These are phyloP conservation scores for Solanum etuberosum DNA, from an alignment of 257 asterid species.

Conservation along the genomic window DNA sequence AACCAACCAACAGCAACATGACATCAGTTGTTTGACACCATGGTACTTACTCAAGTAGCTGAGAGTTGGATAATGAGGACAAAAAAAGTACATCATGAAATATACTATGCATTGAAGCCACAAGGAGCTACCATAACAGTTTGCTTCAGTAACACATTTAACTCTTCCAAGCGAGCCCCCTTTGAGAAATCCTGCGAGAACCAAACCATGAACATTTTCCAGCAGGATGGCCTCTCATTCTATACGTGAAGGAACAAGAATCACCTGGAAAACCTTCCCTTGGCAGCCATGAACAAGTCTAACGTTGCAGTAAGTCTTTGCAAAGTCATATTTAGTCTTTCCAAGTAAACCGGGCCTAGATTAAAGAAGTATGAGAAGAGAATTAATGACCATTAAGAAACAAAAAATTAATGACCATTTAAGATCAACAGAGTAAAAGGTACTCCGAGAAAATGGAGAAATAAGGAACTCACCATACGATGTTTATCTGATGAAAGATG, in stretches of 20 bases:
- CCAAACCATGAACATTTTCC: slow-evolving; percentile 5
- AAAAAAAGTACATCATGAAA: background rate
- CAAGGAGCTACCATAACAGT: slow-evolving; percentile 63
- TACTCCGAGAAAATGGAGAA: background rate
- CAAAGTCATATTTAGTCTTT: slow-evolving; percentile 73
- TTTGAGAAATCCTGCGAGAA: slow-evolving; percentile 75
- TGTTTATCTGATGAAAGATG: slow-evolving; percentile 92
- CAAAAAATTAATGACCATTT: background rate
- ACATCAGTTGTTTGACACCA: background rate
- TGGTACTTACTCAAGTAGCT: background rate
- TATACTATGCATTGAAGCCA: background rate
- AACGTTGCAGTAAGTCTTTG: slow-evolving; percentile 70
- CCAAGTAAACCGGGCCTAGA: slow-evolving; percentile 98
- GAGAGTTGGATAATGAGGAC: background rate
- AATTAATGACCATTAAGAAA: background rate
- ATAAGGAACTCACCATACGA: slow-evolving; percentile 67
- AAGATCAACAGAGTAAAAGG: background rate
- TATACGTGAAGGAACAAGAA: background rate
- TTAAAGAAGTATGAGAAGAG: slow-evolving; percentile 6
- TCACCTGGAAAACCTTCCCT: slow-evolving; percentile 69
- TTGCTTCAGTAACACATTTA: slow-evolving; percentile 74
- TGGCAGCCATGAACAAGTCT: slow-evolving; percentile 39
- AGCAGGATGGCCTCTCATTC: background rate
- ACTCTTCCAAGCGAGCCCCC: slow-evolving; percentile 86
- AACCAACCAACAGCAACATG: background rate